Base-by-base conservation (phyloP, 2,329 filamentous ascomycete species). In the Penicillium sp. region DNA sequence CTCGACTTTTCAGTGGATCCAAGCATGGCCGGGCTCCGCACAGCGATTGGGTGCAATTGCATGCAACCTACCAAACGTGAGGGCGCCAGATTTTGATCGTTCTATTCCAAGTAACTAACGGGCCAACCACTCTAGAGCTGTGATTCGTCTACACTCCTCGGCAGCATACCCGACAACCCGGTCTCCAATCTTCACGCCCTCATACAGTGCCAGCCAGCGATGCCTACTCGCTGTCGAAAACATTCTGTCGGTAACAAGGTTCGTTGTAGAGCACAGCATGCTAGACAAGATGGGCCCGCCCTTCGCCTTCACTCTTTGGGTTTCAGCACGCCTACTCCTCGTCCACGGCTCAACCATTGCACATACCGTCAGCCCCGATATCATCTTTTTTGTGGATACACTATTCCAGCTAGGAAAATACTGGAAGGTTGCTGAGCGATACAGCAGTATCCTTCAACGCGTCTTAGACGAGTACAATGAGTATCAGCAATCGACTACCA, bases 281-380 rank as follows among this genome's bases (percentile, higher is more conserved):
- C 80, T 96, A 19, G 81, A 85, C 47, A 91, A 91, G 70, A 84
- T 96, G 16, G 92, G 92, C 0, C 91, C 91, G 0, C 91, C 91
- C 0, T 96, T 96, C 70, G 91, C 91, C 4, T 97, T 96, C 69
- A 91, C 90, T 0, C 80, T 96, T 1, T 96, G 92, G 92, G 92
- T 96, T 16, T 91, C 90, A 3, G 91, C 92, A 6, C 87, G 92
- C 4, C 81, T 96, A 4, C 80, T 96, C 5, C 85, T 96, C 9
- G 92, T 97, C 3, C 91, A 96, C 71, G 91, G 91, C 26, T 94
- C 90, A 8, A 96, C 91, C 0, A 91, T 95, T 53, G 90, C 94
- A 62, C 89, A 89, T 70, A 89, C 88, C 59, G 80, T 96, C 36
- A 89, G 89, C 55, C 85, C 88, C 0, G 88, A 91, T 59, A 90